phyloP scores from a whole-genome alignment of 371 early-diverging fungal species.

The Mortierella sp. region DNA sequence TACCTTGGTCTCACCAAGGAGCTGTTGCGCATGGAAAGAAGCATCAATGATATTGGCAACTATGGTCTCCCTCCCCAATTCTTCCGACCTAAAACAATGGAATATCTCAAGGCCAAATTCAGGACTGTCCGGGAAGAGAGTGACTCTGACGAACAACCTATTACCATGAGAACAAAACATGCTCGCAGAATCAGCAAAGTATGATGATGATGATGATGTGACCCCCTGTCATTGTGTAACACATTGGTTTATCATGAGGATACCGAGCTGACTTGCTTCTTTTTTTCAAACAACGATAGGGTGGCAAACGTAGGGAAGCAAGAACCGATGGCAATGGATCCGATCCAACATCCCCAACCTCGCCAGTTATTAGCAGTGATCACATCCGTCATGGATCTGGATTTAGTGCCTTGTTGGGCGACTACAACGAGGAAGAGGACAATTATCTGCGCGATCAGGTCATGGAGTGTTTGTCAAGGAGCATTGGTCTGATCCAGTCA shows the following conservation, averaged over 20 bases:
- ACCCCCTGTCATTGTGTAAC: too few relatives aligned
- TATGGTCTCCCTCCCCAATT: conserved; percentile 67
- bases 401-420: conserved; percentile 53
- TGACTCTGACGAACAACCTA: conserved; percentile 52
- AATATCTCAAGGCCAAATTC: conserved; percentile 72
- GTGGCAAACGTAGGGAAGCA: conserved; percentile 12
- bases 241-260: too few relatives aligned
- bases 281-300: conserved; percentile 6
- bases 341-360: conserved; percentile 25
- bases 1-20: conserved; percentile 94
- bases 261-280: too few relatives aligned
- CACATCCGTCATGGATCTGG: conserved; percentile 51
- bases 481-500: conserved; percentile 63
- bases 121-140: conserved; percentile 58
- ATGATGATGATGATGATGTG: too few relatives aligned
- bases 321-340: conserved; percentile 10
- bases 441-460: conserved; percentile 70
- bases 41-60: conserved; percentile 78
- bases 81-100: conserved; percentile 74
- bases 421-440: conserved; percentile 73
- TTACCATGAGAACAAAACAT: conserved; percentile 30
- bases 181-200: conserved; percentile 15
- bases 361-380: conserved; percentile 18
- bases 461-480: conserved; percentile 70
- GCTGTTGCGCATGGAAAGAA: conserved; percentile 82